Conservation (phyloP, 1,284 basidiomycete species). For the Schizopora paradoxa region DNA sequence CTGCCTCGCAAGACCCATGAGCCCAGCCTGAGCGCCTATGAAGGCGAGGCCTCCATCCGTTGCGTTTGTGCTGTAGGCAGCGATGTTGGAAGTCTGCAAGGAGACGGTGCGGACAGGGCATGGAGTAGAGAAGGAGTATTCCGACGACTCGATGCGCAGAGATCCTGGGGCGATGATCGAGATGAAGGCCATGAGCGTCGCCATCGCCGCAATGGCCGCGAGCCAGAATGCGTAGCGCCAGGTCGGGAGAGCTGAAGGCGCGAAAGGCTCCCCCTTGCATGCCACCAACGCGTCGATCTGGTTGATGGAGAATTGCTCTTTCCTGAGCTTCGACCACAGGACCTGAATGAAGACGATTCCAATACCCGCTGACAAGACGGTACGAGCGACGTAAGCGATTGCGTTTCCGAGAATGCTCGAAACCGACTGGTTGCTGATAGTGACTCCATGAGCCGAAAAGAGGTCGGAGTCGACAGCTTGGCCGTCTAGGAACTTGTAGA, state of each 20-base stretch:
- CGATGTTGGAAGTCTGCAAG: background rate
- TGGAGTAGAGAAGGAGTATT: background rate
- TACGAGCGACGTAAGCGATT: background rate
- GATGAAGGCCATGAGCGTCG: background rate
- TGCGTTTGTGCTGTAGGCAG: background rate
- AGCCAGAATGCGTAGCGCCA: background rate
- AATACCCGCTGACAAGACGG: background rate
- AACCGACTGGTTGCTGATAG: no score
- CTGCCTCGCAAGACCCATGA: no score
- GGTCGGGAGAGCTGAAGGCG: background rate
- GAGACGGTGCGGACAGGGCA: background rate
- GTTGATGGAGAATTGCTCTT: background rate
- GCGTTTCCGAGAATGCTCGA: no score
- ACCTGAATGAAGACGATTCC: background rate
- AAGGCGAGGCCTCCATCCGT: background rate
- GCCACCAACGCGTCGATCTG: background rate
- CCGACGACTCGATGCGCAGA: background rate
- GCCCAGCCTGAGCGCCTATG: no score
- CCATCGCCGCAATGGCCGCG: background rate
- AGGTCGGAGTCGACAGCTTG: background rate
- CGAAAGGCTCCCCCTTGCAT: background rate
- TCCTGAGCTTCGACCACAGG: background rate
- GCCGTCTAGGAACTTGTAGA: background rate
- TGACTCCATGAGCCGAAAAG: no score
- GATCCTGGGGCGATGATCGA: background rate